phyloP scores from a whole-genome alignment of 495 filamentous ascomycete species.

The Aspergillus coremiiformis region DNA sequence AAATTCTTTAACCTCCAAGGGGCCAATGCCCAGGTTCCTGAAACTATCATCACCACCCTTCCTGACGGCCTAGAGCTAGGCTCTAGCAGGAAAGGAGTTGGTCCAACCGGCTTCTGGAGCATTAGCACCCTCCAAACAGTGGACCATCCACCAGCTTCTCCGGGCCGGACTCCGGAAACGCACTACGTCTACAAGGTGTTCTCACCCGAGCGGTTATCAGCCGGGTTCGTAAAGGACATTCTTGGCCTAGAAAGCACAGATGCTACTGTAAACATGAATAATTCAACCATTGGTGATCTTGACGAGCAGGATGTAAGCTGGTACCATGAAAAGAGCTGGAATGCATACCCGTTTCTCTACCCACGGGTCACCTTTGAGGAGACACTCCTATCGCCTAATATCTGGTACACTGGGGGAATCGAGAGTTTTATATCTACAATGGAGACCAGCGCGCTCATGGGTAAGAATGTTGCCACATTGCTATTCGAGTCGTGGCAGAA shows the following conservation, averaged over 20 bases:
- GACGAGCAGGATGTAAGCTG: constrained; percentile 57
- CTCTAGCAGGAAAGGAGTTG: constrained; percentile 48
- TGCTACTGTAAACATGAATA: constrained; percentile 10
- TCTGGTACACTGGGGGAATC: constrained; percentile 92
- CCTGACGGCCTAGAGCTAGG: constrained; percentile 47
- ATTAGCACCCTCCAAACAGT: constrained; percentile 69
- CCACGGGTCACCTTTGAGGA: constrained; percentile 88
- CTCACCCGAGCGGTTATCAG: constrained; percentile 61
- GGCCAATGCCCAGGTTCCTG: constrained; percentile 50
- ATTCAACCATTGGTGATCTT: constrained; percentile 30
- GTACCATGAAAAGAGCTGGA: constrained; percentile 69
- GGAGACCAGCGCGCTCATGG: constrained; percentile 96
- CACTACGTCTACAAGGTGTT: constrained; percentile 98
- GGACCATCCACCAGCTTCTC: constrained; percentile 26
- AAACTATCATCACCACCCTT: constrained; percentile 75
- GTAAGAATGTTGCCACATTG: constrained; percentile 82
- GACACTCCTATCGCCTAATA: constrained; percentile 48
- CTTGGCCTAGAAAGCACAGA: constrained; percentile 24
- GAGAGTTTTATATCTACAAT: constrained; percentile 96
- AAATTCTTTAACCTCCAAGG: constrained; percentile 59
- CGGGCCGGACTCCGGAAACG: constrained; percentile 16
- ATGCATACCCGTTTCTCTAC: constrained; percentile 75
- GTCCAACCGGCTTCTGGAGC: constrained; percentile 74
- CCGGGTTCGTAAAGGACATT: constrained; percentile 51
- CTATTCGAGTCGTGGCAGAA: constrained; percentile 57